phyloP scores from a whole-genome alignment of 441 rosid genomes.

The Heliophila coronopifolia region DNA sequence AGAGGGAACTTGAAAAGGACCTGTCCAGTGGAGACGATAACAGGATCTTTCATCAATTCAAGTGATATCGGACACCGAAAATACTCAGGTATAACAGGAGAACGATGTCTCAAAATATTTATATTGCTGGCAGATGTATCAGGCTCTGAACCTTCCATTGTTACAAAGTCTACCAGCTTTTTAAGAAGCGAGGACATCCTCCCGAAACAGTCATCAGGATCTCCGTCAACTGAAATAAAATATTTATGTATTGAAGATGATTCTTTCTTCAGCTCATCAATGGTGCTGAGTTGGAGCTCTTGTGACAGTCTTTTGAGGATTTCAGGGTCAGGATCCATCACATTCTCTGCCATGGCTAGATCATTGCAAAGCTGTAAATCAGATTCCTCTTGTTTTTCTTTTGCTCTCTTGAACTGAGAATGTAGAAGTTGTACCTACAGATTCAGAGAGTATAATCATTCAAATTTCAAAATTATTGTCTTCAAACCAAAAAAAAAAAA shows the following conservation, averaged over 20 bases:
- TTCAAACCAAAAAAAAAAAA: background rate
- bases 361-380: slow-evolving; percentile 67
- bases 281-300: slow-evolving; percentile 65
- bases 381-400: slow-evolving; percentile 43
- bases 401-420: slow-evolving; percentile 78
- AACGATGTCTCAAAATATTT: slow-evolving; percentile 52
- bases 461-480: background rate
- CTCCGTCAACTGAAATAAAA: slow-evolving; percentile 52
- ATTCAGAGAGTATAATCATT: background rate
- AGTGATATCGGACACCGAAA: slow-evolving; percentile 96
- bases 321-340: slow-evolving; percentile 51
- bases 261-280: slow-evolving; percentile 70
- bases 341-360: slow-evolving; percentile 47
- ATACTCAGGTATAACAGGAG: slow-evolving; percentile 94
- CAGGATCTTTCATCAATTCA: slow-evolving; percentile 96
- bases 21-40: slow-evolving; percentile 99
- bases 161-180: slow-evolving; percentile 55
- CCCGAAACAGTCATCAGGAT: slow-evolving; percentile 53
- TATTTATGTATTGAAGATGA: slow-evolving; percentile 69
- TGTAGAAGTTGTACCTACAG: slow-evolving; percentile 76
- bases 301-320: slow-evolving; percentile 65
- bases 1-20: slow-evolving; percentile 29
- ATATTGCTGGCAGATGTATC: slow-evolving; percentile 43
- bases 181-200: slow-evolving; percentile 61
- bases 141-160: slow-evolving; percentile 46